Evolutionary conservation across 2,329 filamentous ascomycete genomes (phyloP), one percentile per base, ranked within the genome.

Genomic region (Drechmeria coniospora): DNA sequence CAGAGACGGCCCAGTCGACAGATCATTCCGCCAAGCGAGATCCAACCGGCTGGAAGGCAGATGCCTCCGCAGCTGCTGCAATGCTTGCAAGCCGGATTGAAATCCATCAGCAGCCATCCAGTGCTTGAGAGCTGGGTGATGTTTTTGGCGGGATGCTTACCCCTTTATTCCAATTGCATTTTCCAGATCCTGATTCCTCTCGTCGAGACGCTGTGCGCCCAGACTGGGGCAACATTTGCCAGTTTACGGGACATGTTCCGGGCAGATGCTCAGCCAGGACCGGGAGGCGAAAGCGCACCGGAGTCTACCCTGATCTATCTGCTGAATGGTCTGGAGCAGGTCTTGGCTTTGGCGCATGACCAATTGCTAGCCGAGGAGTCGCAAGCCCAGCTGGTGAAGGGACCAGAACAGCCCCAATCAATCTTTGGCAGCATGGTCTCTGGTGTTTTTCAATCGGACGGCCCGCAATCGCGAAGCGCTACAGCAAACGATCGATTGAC

Each of bases 371-470:
- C 66, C 15, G 83, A 92, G 40, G 83, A 92, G 51, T 68, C 74
- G 22, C 72, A 69, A 36, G 64, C 66, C 23, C 70, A 75, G 30
- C 58, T 71, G 19, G 59, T 65, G 23, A 93, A 92, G 54, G 77
- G 74, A 33, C 81, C 83, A 14, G 81, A 92, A 43, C 79, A 82
- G 39, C 72, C 77, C 10, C 81, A 86, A 46, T 77, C 83, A 5
- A 87, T 94, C 47, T 92, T 95, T 44, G 84, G 84, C 24, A 92
- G 82, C 40, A 92, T 94, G 72, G 81, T 92, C 2, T 90, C 84
- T 1, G 83, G 83, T 2, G 81, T 93, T 0, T 93, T 93, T 47
- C 68, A 82, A 21, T 71, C 79, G 1, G 84, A 94, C 33, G 63
- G 70, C 1, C 74, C 68, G 2, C 79, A 86, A 34, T 67, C 73